Percentiles rank a stretch among this genome's conserved stretches.
Evolutionary conservation across 148 eudicot genomes (phyloP).

Genomic region (Rhododendron simsii): DNA sequence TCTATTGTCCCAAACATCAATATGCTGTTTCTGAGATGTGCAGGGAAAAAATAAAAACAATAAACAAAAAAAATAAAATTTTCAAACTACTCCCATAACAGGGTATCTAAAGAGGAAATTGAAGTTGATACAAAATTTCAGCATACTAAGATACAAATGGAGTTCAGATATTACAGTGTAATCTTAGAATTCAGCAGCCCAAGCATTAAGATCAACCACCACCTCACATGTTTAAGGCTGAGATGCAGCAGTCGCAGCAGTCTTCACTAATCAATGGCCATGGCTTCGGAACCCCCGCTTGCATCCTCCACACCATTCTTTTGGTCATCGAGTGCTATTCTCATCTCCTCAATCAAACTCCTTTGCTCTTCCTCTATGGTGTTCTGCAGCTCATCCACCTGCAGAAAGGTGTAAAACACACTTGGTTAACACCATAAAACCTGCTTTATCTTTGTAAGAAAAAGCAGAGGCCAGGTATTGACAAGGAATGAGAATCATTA

Average conservation of each 20-base stretch:
- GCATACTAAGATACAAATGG: neutral
- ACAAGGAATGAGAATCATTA: neutral
- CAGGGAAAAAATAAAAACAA: neutral
- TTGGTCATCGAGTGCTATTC: slow-evolving; percentile 49
- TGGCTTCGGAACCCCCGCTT: slow-evolving; percentile 54
- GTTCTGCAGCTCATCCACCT: slow-evolving; percentile 90
- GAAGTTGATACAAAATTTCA: neutral
- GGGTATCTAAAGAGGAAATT: neutral
- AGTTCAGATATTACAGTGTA: neutral
- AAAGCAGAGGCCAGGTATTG: neutral
- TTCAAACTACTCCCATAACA: neutral
- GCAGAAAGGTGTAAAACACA: slow-evolving; percentile 1
- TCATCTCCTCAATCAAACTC: slow-evolving; percentile 74
- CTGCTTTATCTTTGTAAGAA: neutral
- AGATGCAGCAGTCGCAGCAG: neutral
- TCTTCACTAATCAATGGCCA: slow-evolving; percentile 56
- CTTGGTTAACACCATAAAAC: neutral
- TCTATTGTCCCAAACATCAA: no score
- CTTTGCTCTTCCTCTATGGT: slow-evolving; percentile 82
- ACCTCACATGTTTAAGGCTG: neutral
- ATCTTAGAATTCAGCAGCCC: neutral
- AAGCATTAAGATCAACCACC: neutral
- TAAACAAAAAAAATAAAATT: no score
- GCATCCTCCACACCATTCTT: slow-evolving; percentile 57
- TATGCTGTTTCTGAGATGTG: neutral